phyloP scores from a whole-genome alignment of 345 rosid species.

The Arabidopsis arenosa region DNA sequence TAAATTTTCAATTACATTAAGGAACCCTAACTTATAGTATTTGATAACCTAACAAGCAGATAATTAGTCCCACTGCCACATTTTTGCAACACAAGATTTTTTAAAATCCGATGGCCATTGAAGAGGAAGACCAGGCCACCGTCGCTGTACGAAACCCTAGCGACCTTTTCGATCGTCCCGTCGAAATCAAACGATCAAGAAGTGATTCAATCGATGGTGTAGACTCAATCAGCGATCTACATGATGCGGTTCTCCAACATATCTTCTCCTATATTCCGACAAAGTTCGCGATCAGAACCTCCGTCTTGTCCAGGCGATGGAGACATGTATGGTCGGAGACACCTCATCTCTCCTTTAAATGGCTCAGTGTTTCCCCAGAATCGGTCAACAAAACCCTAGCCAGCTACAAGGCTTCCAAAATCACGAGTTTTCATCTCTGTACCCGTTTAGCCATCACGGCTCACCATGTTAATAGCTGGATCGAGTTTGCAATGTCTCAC shows the following conservation, averaged over 20 bases:
- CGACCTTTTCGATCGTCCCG: neutral
- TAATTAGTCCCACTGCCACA: no score
- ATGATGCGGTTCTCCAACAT: constrained; percentile 31
- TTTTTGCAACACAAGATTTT: no score
- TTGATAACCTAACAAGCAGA: no score
- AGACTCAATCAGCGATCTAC: constrained; percentile 37
- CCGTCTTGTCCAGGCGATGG: constrained; percentile 41
- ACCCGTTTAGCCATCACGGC: no score
- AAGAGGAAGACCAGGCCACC: neutral
- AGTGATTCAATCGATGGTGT: constrained; percentile 4
- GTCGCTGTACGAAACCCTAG: neutral
- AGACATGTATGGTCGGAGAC: constrained; percentile 35
- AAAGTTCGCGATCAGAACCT: constrained; percentile 32
- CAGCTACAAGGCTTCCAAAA: no score
- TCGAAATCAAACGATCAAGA: neutral
- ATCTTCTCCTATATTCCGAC: constrained; percentile 38
- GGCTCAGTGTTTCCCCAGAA: no score
- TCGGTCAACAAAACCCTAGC: no score
- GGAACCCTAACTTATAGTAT: no score
- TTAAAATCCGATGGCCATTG: neutral
- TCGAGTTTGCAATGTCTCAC: no score
- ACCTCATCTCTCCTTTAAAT: constrained; percentile 10
- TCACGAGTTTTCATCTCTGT: no score
- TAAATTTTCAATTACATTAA: neutral
- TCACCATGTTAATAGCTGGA: no score